These are phyloP conservation scores for Debaryomyces singareniensis DNA, from an alignment of 1,139 yeast genomes.

Conservation along the genomic window DNA sequence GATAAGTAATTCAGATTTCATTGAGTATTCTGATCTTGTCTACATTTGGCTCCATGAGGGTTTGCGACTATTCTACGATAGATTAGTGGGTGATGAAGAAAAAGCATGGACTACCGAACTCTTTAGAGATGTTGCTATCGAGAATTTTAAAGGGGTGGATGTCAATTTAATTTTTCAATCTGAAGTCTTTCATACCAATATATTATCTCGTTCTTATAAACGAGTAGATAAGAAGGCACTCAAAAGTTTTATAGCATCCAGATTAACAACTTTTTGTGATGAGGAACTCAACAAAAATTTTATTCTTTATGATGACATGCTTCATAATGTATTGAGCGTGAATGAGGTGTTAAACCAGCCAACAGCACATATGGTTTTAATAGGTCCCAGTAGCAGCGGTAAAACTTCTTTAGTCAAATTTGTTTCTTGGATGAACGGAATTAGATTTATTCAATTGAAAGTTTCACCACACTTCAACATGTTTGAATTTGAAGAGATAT, in stretches of 20 bases:
- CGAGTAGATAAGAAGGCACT: slow-evolving; percentile 50
- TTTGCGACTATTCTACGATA: slow-evolving; percentile 67
- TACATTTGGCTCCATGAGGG: slow-evolving; percentile 84
- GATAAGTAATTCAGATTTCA: slow-evolving; percentile 29
- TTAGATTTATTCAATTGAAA: slow-evolving; percentile 52
- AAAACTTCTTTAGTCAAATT: slow-evolving; percentile 71
- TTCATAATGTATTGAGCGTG: slow-evolving; percentile 71
- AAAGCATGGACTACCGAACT: slow-evolving; percentile 45
- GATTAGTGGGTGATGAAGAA: slow-evolving; percentile 48
- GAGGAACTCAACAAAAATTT: slow-evolving; percentile 63
- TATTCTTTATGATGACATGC: slow-evolving; percentile 61
- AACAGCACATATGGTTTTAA: slow-evolving; percentile 85
- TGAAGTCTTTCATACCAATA: slow-evolving; percentile 64
- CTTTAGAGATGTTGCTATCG: slow-evolving; percentile 29
- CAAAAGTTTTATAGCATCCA: slow-evolving; percentile 49
- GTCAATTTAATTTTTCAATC: slow-evolving; percentile 24
- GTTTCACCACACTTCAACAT: slow-evolving; percentile 53
- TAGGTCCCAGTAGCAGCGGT: slow-evolving; percentile 85
- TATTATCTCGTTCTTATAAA: slow-evolving; percentile 64
- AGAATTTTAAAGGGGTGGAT: slow-evolving; percentile 45
- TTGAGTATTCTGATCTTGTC: slow-evolving; percentile 39
- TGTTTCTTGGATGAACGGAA: slow-evolving; percentile 90
- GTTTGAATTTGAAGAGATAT: slow-evolving; percentile 59
- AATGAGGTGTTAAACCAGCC: slow-evolving; percentile 80
- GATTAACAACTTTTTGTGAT: slow-evolving; percentile 69